These are phyloP conservation scores for Alternaria brassicae DNA, from an alignment of 2,329 filamentous ascomycete species.

Conservation along the genomic window DNA sequence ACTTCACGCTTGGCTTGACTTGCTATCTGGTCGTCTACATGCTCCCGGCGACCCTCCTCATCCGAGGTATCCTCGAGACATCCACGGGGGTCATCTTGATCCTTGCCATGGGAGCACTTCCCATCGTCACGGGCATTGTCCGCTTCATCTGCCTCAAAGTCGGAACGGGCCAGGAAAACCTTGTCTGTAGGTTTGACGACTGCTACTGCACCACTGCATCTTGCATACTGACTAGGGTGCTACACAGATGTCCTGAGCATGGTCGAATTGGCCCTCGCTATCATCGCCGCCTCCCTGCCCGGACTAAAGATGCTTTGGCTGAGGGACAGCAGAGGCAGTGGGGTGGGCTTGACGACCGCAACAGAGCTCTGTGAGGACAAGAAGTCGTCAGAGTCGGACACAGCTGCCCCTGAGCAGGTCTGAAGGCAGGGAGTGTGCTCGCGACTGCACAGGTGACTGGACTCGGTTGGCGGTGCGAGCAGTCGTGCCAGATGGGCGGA, in stretches of 20 bases:
- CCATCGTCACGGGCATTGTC: not conserved
- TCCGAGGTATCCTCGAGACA: not conserved
- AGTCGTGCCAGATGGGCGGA: no score
- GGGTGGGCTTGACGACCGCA: not conserved
- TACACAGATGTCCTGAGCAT: not conserved
- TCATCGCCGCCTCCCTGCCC: not conserved
- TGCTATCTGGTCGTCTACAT: not conserved
- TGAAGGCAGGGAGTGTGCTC: no score
- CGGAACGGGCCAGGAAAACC: not conserved
- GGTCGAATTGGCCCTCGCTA: not conserved
- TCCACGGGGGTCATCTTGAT: not conserved
- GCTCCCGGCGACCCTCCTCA: not conserved
- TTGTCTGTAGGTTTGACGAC: not conserved
- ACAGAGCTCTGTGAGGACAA: not conserved
- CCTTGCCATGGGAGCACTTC: not conserved
- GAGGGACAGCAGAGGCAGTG: not conserved
- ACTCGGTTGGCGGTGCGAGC: no score
- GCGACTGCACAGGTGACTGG: no score
- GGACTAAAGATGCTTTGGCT: not conserved
- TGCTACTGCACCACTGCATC: not conserved
- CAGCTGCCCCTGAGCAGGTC: not conserved
- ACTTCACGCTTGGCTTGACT: not conserved
- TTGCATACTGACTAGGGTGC: not conserved
- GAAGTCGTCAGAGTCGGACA: not conserved
- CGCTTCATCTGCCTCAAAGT: slow-evolving; percentile 1